phyloP scores from a whole-genome alignment of 306 rosid species.

The Cicer judaicum region DNA sequence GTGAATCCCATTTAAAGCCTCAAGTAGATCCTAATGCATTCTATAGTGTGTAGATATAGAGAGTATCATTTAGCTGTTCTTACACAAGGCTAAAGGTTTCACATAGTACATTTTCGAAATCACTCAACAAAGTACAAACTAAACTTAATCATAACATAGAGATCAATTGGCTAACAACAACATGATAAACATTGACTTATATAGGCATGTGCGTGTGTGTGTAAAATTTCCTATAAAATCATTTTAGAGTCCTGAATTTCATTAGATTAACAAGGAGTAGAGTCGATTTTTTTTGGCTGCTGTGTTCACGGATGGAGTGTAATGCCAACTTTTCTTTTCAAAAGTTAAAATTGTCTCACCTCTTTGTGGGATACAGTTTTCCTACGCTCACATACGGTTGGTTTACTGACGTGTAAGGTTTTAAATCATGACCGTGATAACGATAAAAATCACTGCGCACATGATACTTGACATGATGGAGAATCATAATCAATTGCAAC shows the following conservation, averaged over 20 bases:
- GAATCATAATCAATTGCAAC: neutral
- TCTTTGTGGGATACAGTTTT: neutral
- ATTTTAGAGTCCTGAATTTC: neutral
- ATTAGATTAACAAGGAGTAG: neutral
- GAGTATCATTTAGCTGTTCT: neutral
- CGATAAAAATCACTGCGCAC: neutral
- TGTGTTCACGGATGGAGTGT: neutral
- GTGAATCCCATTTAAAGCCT: neutral
- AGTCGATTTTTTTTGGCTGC: neutral
- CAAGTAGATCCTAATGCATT: neutral
- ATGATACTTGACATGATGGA: neutral
- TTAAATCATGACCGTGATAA: neutral
- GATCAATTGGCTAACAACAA: slow-evolving; percentile 5
- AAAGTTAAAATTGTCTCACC: too few relatives aligned
- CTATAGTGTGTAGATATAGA: neutral
- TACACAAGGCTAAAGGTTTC: slow-evolving; percentile 12
- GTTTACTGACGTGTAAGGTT: neutral
- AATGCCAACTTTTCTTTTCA: neutral
- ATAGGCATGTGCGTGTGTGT: neutral
- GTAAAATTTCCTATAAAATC: neutral
- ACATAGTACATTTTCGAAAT: neutral
- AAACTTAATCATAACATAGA: neutral
- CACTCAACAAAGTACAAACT: neutral
- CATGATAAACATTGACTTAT: neutral
- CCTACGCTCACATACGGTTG: neutral